A percentile compares a stretch with the other conserved stretches of the same genome.
phyloP scores from a whole-genome alignment of 23 red algal species.

The Gracilaria domingensis region DNA sequence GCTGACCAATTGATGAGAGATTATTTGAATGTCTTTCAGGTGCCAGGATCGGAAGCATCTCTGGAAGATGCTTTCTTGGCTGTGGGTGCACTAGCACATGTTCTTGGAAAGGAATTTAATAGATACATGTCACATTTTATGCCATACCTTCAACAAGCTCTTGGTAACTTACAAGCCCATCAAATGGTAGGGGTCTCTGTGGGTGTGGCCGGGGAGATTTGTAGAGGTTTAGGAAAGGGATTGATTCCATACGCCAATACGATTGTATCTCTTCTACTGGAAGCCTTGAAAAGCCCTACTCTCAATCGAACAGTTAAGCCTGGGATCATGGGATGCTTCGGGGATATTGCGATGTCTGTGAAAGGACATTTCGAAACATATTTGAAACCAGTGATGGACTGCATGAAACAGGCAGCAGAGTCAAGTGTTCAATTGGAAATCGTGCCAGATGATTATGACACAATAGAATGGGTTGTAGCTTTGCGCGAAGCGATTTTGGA shows the following conservation, averaged over 20 bases:
- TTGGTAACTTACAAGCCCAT: conserved; percentile 84
- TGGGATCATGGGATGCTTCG: conserved; percentile 89
- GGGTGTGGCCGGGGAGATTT: conserved; percentile 83
- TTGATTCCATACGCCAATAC: conserved; percentile 79
- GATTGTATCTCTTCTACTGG: conserved; percentile 81
- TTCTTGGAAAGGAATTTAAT: conserved; percentile 81
- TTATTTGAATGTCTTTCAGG: conserved; percentile 72
- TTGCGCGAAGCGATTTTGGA: conserved; percentile 94
- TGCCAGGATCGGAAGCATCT: conserved; percentile 63
- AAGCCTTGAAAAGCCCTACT: conserved; percentile 74
- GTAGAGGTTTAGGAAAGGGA: conserved; percentile 76
- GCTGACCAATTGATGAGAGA: conserved; percentile 85
- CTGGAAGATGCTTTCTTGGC: conserved; percentile 95
- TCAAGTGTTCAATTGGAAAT: conserved; percentile 76
- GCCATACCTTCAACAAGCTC: conserved; percentile 78
- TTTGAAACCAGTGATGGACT: conserved; percentile 83
- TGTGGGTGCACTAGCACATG: conserved; percentile 81
- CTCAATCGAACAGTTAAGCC: conserved; percentile 95
- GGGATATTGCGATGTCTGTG: conserved; percentile 95
- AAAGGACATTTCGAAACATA: conserved; percentile 88
- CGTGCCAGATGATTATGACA: conserved; percentile 86
- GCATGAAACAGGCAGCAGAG: conserved; percentile 87
- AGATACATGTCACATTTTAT: conserved; percentile 83
- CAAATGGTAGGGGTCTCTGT: conserved; percentile 87
- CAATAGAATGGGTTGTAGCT: conserved; percentile 87